Conservation (phyloP, 2,329 filamentous ascomycete genomes). For the Ophiostoma ulmi region DNA sequence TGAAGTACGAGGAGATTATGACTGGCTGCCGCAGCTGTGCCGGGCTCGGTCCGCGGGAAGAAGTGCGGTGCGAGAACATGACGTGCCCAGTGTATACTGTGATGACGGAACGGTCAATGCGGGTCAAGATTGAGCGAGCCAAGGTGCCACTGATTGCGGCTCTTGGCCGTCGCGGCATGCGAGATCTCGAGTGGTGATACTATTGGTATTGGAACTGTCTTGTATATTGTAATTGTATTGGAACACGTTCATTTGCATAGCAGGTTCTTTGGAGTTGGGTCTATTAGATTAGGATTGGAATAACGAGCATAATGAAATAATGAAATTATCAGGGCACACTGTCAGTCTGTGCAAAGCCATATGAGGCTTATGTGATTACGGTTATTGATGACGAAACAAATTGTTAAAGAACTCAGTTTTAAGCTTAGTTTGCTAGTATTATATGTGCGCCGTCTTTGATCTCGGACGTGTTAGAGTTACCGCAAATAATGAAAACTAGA, state of each 20-base stretch:
- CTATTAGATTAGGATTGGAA: background rate
- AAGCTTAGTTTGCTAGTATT: too few species aligned
- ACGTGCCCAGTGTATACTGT: conserved; percentile 93
- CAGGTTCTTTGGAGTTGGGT: background rate
- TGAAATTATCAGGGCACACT: background rate
- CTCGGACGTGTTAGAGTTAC: too few species aligned
- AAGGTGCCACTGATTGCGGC: conserved; percentile 35
- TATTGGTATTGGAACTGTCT: background rate
- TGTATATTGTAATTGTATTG: background rate
- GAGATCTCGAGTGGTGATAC: conserved; percentile 35
- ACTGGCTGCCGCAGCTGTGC: conserved; percentile 77
- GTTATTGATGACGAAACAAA: too few species aligned
- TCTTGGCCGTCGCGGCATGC: conserved; percentile 33
- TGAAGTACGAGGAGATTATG: conserved; percentile 57
- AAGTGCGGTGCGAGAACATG: conserved; percentile 80
- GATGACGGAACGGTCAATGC: conserved; percentile 57
- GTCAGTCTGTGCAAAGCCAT: too few species aligned
- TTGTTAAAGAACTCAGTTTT: too few species aligned
- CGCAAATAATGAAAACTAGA: background rate
- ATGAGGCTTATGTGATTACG: too few species aligned
- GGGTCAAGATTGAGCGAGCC: conserved; percentile 40
- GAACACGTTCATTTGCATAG: background rate
- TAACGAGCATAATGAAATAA: background rate
- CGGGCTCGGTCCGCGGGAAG: conserved; percentile 64
- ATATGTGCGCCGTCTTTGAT: too few species aligned